Evolutionary conservation across 768 basidiomycete species (phyloP).

Genomic region (Suillus decipiens): DNA sequence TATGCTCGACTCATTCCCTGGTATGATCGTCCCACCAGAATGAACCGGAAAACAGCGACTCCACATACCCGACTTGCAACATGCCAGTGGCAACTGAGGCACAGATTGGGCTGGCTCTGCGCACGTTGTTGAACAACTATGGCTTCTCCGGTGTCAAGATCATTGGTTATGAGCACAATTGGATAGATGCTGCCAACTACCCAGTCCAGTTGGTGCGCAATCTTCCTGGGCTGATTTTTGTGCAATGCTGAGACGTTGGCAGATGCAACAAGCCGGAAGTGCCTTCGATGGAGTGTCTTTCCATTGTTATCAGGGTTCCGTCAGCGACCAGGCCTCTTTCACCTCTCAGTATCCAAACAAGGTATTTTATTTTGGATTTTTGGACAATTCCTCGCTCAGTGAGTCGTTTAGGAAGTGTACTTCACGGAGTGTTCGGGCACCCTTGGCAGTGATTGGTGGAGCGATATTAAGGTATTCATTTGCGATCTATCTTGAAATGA

Average conservation of each 20-base stretch:
- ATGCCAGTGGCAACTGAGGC: conserved; percentile 60
- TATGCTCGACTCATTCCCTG: not conserved
- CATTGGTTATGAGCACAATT: conserved; percentile 75
- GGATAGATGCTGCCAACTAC: conserved; percentile 65
- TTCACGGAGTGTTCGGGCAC: conserved; percentile 68
- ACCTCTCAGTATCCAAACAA: conserved; percentile 56
- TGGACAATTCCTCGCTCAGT: not conserved
- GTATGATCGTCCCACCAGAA: conserved; percentile 39
- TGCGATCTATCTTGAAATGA: not conserved
- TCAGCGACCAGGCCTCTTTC: conserved; percentile 56
- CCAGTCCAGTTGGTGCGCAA: conserved; percentile 53
- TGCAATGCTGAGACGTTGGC: conserved; percentile 10
- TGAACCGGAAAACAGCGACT: conserved; percentile 54
- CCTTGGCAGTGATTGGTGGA: conserved; percentile 75
- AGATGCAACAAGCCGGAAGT: conserved; percentile 57
- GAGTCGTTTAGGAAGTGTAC: conserved; percentile 37
- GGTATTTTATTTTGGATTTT: conserved; percentile 21
- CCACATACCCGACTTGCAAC: conserved; percentile 66
- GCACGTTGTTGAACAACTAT: conserved; percentile 61
- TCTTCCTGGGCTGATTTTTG: not conserved
- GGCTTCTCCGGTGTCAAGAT: conserved; percentile 61
- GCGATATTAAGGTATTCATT: conserved; percentile 64
- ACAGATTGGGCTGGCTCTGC: conserved; percentile 54
- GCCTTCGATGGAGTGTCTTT: conserved; percentile 69
- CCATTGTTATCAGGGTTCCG: conserved; percentile 68